Base-by-base conservation (phyloP, 805 yeast genomes). In the Lachancea mirantina region DNA sequence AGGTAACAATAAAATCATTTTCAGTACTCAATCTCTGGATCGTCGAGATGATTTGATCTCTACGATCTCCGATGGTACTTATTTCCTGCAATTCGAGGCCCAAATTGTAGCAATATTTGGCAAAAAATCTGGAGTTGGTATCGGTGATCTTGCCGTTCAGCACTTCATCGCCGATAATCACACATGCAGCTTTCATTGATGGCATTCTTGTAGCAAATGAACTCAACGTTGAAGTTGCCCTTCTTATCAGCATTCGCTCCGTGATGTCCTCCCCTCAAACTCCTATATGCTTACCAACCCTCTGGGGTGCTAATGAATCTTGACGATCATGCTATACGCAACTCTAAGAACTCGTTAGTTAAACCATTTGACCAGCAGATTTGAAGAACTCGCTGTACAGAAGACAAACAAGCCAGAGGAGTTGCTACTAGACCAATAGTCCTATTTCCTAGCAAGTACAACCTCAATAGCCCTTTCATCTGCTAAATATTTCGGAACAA, bases 91-190 rank as follows among this genome's bases (percentile, higher is more conserved):
- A 63, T 13, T 80, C 78, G 7, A 85, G 68, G 7, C 88, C 85
- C 6, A 72, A 57, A 8, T 63, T 57, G 55, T 81, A 85, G 52
- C 95, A 79, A 49, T 64, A 70, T 41, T 70, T 70, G 19, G 94
- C 84, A 50, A 85, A 83, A 47, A 61, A 72, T 41, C 70, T 62
- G 6, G 94, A 80, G 54, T 85, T 85, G 2, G 89, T 73, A 49
- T 85, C 96, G 4, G 65, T 58, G 40, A 85, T 84, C 57, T 85
- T 85, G 5, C 94, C 94, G 45, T 84, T 85, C 36, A 85, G 69
- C 2, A 85, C 80, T 57, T 85, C 96, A 56, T 85, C 95, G 4
- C 95, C 95, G 32, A 85, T 85, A 19, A 64, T 57, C 6, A 58
- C 41, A 41, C 61, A 55, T 3, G 61, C 63, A 13, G 60, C 63